A percentile compares a stretch with the other conserved stretches of the same genome.
Conservation (phyloP, 257 asterid species). For the Solanum chiquidenum region DNA sequence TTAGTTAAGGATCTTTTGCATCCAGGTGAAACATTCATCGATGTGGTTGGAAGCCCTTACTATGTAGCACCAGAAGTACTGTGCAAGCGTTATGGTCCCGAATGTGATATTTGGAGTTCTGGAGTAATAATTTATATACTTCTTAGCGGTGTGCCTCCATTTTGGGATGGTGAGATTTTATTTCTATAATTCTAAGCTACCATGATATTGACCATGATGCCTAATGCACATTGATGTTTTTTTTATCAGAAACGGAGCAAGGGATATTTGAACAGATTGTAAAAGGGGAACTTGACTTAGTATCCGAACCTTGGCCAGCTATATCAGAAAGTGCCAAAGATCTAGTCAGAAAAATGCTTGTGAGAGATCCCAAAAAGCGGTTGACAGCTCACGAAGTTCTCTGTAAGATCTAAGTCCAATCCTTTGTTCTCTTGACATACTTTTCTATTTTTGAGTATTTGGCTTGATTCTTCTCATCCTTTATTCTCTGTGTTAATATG, state of each 20-base stretch:
- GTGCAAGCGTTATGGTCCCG: slow-evolving; percentile 46
- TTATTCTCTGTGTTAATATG: neutral
- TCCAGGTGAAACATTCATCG: slow-evolving; percentile 40
- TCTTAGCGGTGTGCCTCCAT: slow-evolving; percentile 62
- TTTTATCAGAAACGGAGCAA: slow-evolving; percentile 45
- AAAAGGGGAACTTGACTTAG: slow-evolving; percentile 59
- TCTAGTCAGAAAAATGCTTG: slow-evolving; percentile 52
- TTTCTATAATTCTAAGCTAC: neutral
- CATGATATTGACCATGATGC: neutral
- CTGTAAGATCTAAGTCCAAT: slow-evolving; percentile 23
- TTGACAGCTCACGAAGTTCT: slow-evolving; percentile 63
- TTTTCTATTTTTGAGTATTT: neutral
- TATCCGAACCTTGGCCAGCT: slow-evolving; percentile 65
- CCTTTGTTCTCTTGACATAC: neutral
- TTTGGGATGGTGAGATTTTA: slow-evolving; percentile 49
- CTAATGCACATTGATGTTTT: neutral
- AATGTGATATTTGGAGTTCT: slow-evolving; percentile 70
- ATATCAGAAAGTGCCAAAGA: slow-evolving; percentile 58
- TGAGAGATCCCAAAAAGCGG: slow-evolving; percentile 50
- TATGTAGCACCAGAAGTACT: slow-evolving; percentile 63
- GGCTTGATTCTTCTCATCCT: neutral
- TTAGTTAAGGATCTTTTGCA: neutral
- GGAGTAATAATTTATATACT: slow-evolving; percentile 58
- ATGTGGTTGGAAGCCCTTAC: slow-evolving; percentile 69
- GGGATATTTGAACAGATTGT: slow-evolving; percentile 64